phyloP scores from a whole-genome alignment of 192 early-diverging fungal genomes.

The Piromyces finnis region DNA sequence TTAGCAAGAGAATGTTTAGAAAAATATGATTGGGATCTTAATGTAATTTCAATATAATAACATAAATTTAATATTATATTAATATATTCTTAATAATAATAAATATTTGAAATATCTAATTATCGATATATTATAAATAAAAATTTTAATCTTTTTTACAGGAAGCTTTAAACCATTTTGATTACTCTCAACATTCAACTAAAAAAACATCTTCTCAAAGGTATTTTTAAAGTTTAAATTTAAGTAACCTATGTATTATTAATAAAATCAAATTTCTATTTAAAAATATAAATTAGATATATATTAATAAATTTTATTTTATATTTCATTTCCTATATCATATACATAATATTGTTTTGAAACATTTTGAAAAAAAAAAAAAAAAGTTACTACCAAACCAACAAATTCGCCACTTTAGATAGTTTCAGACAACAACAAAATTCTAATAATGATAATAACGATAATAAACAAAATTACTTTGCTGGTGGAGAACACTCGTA shows the following conservation, averaged over 20 bases:
- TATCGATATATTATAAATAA: no score
- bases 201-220: not conserved
- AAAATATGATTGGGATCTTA: not conserved
- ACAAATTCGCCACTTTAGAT: not conserved
- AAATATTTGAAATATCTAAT: no score
- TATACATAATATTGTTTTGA: no score
- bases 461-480: conserved; percentile 48
- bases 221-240: not conserved
- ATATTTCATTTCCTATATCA: no score
- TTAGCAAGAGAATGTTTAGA: not conserved
- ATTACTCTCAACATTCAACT: not conserved
- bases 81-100: no score
- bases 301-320: no score
- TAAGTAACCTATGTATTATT: no score
- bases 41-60: not conserved
- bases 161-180: not conserved
- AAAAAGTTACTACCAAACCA: not conserved
- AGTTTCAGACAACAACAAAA: not conserved
- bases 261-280: no score
- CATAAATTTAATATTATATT: no score
- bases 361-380: no score
- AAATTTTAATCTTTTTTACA: not conserved
- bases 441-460: no score
- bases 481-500: conserved; percentile 90
- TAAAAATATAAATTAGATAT: no score